phyloP scores from a whole-genome alignment of 768 basidiomycete genomes.

The Vishniacozyma victoriae region DNA sequence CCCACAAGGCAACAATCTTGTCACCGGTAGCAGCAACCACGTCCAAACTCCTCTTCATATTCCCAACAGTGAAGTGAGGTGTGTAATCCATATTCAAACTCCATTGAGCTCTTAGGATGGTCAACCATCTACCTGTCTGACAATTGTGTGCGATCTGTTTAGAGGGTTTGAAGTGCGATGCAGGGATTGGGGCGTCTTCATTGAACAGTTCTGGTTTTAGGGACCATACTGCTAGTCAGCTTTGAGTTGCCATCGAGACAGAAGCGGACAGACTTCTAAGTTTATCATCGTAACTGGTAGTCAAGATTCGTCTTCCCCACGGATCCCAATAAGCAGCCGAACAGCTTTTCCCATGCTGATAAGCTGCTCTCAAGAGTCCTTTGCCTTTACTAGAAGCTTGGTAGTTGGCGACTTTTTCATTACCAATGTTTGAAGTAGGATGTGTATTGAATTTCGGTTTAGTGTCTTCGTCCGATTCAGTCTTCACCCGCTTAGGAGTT shows the following conservation, averaged over 20 bases:
- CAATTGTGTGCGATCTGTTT: constrained; percentile 46
- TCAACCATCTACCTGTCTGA: constrained; percentile 49
- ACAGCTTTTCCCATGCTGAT: constrained; percentile 44
- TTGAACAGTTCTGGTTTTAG: constrained; percentile 29
- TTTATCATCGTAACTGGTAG: constrained; percentile 50
- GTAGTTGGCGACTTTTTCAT: constrained; percentile 17
- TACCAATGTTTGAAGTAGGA: constrained; percentile 13
- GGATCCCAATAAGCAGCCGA: constrained; percentile 49
- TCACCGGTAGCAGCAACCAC: constrained; percentile 44
- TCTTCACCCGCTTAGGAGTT: background rate
- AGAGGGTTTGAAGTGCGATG: constrained; percentile 25
- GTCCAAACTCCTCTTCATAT: constrained; percentile 48
- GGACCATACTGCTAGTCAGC: constrained; percentile 26
- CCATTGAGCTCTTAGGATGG: constrained; percentile 51
- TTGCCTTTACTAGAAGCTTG: constrained; percentile 22
- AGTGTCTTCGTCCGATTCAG: background rate
- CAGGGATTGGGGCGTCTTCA: constrained; percentile 14
- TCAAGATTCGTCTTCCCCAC: constrained; percentile 46
- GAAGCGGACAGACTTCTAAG: constrained; percentile 41
- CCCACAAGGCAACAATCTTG: constrained; percentile 32
- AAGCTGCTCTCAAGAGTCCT: constrained; percentile 26
- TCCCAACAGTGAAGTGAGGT: constrained; percentile 47
- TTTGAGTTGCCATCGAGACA: background rate
- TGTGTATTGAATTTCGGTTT: constrained; percentile 8
- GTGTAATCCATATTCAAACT: constrained; percentile 40